phyloP scores from a whole-genome alignment of 257 asterid species.

The Solanum megistacrolobum region DNA sequence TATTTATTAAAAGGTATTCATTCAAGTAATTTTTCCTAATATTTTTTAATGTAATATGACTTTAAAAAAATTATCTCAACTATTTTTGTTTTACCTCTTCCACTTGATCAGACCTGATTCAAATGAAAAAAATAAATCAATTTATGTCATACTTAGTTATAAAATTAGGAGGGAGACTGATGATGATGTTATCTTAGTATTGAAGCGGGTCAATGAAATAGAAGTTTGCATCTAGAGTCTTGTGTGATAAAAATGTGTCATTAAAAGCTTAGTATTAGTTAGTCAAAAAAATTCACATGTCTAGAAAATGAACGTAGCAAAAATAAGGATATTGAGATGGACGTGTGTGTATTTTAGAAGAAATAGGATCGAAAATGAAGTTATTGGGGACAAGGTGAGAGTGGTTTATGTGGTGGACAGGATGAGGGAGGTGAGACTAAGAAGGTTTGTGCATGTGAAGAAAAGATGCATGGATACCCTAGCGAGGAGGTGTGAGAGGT shows the following conservation, averaged over 20 bases:
- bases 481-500: not conserved
- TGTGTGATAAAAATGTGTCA: not conserved
- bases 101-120: not conserved
- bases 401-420: not conserved
- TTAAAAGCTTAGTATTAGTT: no score
- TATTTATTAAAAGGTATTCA: no score
- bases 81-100: not conserved
- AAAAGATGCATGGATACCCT: not conserved
- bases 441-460: not conserved
- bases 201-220: not conserved
- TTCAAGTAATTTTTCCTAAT: no score
- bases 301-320: rapidly evolving
- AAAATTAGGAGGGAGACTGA: not conserved
- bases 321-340: no score
- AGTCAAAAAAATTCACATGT: not conserved
- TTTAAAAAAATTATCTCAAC: not conserved
- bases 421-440: not conserved
- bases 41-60: not conserved
- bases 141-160: not conserved
- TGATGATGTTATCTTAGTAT: not conserved
- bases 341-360: not conserved
- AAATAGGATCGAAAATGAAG: not conserved
- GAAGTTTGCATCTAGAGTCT: not conserved
- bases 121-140: no score
- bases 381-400: no score